These are phyloP conservation scores for Tuber indicum DNA, from an alignment of 495 filamentous ascomycete genomes.

Conservation along the genomic window DNA sequence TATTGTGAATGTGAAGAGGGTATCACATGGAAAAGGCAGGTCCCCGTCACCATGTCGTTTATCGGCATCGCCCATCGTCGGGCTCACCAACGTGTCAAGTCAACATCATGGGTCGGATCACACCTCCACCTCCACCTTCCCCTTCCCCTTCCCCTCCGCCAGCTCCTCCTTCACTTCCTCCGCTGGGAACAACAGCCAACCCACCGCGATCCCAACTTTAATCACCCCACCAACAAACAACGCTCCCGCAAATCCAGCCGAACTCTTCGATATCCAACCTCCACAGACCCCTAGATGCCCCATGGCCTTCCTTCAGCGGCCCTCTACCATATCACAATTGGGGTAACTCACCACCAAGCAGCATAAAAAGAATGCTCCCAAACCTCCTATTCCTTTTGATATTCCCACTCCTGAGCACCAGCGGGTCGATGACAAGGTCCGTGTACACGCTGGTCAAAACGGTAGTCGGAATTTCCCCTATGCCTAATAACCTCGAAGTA, in stretches of 20 bases:
- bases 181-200: constrained; percentile 7
- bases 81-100: background rate
- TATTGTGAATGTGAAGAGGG: background rate
- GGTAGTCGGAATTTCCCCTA: constrained; percentile 64
- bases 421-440: constrained; percentile 59
- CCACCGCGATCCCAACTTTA: constrained; percentile 46
- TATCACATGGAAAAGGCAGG: background rate
- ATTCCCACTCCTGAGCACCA: constrained; percentile 50
- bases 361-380: constrained; percentile 52
- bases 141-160: background rate
- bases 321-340: background rate
- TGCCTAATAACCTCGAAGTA: constrained; percentile 56
- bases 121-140: background rate
- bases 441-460: constrained; percentile 67
- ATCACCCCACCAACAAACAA: constrained; percentile 57
- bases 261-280: constrained; percentile 56
- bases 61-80: background rate
- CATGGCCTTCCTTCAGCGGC: background rate
- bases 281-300: constrained; percentile 47
- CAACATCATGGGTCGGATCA: background rate
- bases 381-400: constrained; percentile 60
- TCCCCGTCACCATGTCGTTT: background rate
- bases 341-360: constrained; percentile 49
- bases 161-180: background rate
- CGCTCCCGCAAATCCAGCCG: constrained; percentile 51